Percentiles rank a stretch among this genome's conserved stretches.
Conservation (phyloP, 2,329 filamentous ascomycete genomes). For the Botrytis squamosa region DNA sequence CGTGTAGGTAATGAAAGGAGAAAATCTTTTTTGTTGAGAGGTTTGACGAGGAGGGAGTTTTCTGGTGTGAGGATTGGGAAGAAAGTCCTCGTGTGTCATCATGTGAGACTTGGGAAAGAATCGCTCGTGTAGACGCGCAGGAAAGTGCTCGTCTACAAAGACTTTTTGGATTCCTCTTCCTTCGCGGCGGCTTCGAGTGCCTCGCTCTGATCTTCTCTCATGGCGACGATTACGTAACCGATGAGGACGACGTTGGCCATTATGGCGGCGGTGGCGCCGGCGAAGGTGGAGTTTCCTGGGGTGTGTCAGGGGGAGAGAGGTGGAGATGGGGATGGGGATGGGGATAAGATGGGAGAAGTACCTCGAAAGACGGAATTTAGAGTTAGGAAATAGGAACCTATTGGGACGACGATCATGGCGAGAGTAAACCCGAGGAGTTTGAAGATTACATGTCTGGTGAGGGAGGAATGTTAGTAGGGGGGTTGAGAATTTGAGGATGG, state of each 20-base stretch:
- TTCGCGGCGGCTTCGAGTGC: conserved; percentile 45
- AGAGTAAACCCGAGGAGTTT: conserved; percentile 89
- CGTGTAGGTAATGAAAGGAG: too few relatives aligned
- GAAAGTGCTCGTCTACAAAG: background rate
- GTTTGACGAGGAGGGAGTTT: background rate
- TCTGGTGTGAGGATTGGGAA: background rate
- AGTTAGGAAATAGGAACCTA: conserved; percentile 84
- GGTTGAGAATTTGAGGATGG: background rate
- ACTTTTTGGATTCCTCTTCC: conserved; percentile 34
- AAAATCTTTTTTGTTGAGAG: background rate
- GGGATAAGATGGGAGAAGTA: conserved; percentile 42
- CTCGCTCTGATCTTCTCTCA: conserved; percentile 71
- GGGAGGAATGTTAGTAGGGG: background rate
- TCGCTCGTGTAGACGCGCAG: background rate
- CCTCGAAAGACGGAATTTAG: conserved; percentile 76
- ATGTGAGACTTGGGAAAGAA: background rate
- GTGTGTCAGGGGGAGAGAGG: background rate
- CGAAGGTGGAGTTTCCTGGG: conserved; percentile 82
- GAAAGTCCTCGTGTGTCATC: background rate
- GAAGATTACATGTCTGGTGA: conserved; percentile 72
- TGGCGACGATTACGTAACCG: conserved; percentile 87
- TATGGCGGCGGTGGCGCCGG: conserved; percentile 80
- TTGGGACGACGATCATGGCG: conserved; percentile 85
- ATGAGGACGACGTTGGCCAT: conserved; percentile 90
- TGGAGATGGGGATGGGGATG: background rate